Percentiles rank a stretch among this genome's conserved stretches.
phyloP scores from a whole-genome alignment of 2,329 filamentous ascomycete genomes.

The Trichoderma simmonsii region DNA sequence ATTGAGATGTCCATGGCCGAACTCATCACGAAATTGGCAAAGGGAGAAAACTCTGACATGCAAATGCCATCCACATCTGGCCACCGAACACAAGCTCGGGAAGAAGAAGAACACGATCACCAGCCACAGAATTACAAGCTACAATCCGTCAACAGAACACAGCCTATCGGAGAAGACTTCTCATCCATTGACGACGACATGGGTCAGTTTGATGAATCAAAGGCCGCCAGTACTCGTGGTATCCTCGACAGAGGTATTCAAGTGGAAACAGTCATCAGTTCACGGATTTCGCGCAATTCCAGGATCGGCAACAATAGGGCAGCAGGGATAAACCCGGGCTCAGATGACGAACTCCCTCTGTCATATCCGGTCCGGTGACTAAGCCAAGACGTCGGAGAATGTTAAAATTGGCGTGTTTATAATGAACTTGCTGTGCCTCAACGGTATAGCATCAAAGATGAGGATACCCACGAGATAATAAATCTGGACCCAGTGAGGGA shows the following conservation, averaged over 20 bases:
- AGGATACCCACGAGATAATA: not conserved
- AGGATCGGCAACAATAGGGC: not conserved
- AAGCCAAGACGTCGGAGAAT: not conserved
- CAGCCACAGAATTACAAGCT: not conserved
- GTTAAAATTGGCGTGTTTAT: not conserved
- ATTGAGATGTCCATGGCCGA: slow-evolving; percentile 53
- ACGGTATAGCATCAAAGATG: not conserved
- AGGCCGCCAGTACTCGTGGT: not conserved
- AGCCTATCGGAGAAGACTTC: not conserved
- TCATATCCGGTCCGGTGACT: slow-evolving; percentile 12
- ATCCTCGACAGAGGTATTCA: not conserved
- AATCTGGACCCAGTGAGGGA: not conserved
- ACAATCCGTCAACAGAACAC: not conserved
- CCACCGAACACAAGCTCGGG: not conserved
- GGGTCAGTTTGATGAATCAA: not conserved
- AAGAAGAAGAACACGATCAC: not conserved
- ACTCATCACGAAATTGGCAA: slow-evolving; percentile 42
- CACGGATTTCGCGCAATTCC: not conserved
- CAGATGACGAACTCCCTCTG: slow-evolving; percentile 2
- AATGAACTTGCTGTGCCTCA: not conserved
- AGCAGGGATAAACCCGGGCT: not conserved
- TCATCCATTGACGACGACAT: slow-evolving; percentile 9
- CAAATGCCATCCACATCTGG: not conserved
- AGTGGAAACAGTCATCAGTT: slow-evolving; percentile 5
- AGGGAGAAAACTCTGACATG: not conserved